Evolutionary conservation across 768 basidiomycete species (phyloP).

Genomic region (Phaeotremella skinneri): DNA sequence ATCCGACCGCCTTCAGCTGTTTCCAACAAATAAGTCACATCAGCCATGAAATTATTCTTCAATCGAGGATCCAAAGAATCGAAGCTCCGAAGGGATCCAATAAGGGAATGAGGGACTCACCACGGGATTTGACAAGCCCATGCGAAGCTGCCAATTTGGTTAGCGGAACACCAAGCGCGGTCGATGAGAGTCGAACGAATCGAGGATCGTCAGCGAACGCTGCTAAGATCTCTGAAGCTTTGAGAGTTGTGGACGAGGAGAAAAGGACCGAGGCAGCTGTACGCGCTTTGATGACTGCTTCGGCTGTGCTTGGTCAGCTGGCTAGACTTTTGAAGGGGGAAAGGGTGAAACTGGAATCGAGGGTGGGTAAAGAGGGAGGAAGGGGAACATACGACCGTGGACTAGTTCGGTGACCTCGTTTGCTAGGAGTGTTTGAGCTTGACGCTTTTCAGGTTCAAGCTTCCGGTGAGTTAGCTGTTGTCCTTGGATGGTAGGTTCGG

Average conservation of each 20-base stretch:
- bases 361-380: neutral
- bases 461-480: slow-evolving; percentile 17
- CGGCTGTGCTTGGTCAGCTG: slow-evolving; percentile 47
- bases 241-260: slow-evolving; percentile 55
- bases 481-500: neutral
- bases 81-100: slow-evolving; percentile 9
- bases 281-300: slow-evolving; percentile 55
- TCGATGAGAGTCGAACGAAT: slow-evolving; percentile 57
- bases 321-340: neutral
- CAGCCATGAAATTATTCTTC: neutral
- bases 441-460: slow-evolving; percentile 53
- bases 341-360: neutral
- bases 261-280: slow-evolving; percentile 58
- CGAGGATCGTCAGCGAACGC: slow-evolving; percentile 68
- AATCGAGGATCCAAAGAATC: neutral
- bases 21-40: neutral
- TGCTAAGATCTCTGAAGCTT: slow-evolving; percentile 59
- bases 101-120: slow-evolving; percentile 53
- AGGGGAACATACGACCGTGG: slow-evolving; percentile 57
- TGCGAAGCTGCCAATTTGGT: slow-evolving; percentile 63
- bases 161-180: slow-evolving; percentile 60
- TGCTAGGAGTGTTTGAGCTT: slow-evolving; percentile 60
- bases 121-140: slow-evolving; percentile 63
- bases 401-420: slow-evolving; percentile 63
- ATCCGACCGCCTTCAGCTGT: slow-evolving; percentile 67